phyloP scores from a whole-genome alignment of 2,329 filamentous ascomycete species.

The Neofusicoccum sp. region DNA sequence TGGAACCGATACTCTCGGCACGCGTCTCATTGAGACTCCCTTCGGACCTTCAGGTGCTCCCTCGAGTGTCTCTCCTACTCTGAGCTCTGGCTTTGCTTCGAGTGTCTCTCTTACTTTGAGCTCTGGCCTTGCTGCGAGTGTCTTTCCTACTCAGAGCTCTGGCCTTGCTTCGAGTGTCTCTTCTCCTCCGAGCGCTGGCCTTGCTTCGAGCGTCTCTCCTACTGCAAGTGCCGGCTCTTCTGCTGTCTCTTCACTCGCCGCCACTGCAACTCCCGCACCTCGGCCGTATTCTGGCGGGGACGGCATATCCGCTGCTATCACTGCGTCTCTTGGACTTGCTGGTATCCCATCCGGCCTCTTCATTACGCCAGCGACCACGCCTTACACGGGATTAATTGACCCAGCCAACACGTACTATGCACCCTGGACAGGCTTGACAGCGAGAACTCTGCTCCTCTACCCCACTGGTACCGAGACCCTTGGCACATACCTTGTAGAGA shows the following conservation, averaged over 20 bases:
- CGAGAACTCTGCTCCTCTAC: neutral
- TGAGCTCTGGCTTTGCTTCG: no score
- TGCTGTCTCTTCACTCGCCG: neutral
- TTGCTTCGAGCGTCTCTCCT: neutral
- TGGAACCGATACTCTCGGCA: neutral
- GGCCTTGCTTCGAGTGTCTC: neutral
- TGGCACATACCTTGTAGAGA: neutral
- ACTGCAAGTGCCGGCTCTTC: neutral
- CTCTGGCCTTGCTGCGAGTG: no score
- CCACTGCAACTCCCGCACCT: neutral
- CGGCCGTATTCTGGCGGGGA: no score
- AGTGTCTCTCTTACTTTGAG: no score
- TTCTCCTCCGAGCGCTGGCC: no score
- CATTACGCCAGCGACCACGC: neutral
- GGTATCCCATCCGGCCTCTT: conserved; percentile 21
- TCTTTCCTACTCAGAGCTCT: no score
- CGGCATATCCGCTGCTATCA: neutral
- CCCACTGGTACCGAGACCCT: neutral
- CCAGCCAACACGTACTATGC: neutral
- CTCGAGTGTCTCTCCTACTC: neutral
- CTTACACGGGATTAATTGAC: neutral
- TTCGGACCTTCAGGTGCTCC: neutral
- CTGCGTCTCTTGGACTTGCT: conserved; percentile 6
- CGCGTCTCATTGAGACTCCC: neutral
- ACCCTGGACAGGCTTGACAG: neutral